Evolutionary conservation across 1,284 basidiomycete species (phyloP).

Genomic region (Stygiomarasmius scandens): DNA sequence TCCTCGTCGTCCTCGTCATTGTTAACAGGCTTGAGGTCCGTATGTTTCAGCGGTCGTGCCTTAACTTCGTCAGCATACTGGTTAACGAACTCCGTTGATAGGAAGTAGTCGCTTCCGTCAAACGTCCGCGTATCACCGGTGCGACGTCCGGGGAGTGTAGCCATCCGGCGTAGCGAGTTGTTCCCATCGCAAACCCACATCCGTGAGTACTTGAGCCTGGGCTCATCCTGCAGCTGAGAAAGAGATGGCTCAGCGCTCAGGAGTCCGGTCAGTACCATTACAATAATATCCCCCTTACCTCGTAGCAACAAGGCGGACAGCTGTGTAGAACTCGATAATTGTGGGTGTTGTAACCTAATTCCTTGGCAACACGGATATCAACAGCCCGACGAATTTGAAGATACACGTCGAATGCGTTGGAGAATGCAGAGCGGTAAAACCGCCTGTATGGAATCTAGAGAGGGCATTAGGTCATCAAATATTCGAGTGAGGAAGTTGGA

Average conservation of each 20-base stretch:
- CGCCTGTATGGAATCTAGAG: not conserved
- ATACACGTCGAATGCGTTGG: slow-evolving; percentile 6
- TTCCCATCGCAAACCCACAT: too few relatives aligned
- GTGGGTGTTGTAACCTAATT: not conserved
- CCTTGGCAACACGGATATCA: not conserved
- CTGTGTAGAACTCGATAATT: slow-evolving; percentile 9
- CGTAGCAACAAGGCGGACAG: slow-evolving; percentile 6
- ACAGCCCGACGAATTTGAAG: not conserved
- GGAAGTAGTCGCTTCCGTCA: not conserved
- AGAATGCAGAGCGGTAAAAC: not conserved
- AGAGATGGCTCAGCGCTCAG: not conserved
- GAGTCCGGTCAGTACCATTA: too few relatives aligned
- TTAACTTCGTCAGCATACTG: not conserved
- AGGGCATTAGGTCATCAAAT: too few relatives aligned
- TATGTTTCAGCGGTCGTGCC: not conserved
- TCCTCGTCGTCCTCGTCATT: not conserved
- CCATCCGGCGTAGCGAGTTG: too few relatives aligned
- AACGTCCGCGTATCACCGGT: too few relatives aligned
- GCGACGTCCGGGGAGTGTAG: too few relatives aligned
- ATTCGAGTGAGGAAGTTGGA: not conserved
- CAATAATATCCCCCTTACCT: not conserved
- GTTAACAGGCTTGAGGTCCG: not conserved
- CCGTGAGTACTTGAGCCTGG: not conserved
- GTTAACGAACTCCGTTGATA: not conserved
- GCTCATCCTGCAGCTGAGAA: not conserved